These are phyloP conservation scores for Phytophthora gonapodyides DNA, from an alignment of 352 stramenopile species.

Conservation along the genomic window DNA sequence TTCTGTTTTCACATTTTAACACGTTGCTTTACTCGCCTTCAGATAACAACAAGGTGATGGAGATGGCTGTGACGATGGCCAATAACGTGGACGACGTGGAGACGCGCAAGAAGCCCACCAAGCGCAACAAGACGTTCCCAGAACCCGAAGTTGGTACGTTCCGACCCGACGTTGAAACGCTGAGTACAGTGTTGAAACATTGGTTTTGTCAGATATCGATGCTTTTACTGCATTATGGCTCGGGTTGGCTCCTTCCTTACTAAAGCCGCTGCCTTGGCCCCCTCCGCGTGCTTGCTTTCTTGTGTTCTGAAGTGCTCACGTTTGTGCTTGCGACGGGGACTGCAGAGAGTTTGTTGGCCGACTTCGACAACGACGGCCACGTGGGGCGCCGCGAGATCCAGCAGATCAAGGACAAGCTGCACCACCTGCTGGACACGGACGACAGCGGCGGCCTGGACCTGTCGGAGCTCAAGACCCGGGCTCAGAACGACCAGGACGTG, in stretches of 20 bases:
- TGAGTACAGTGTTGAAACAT: conserved; percentile 12
- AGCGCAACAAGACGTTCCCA: conserved; percentile 33
- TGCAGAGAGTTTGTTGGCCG: conserved; percentile 73
- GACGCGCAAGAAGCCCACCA: conserved; percentile 22
- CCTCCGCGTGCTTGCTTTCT: neutral
- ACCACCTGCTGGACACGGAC: conserved; percentile 79
- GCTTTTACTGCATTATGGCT: conserved; percentile 5
- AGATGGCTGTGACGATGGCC: conserved; percentile 27
- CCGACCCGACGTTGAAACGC: conserved; percentile 7
- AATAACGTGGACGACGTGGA: conserved; percentile 2
- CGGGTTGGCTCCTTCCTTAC: conserved; percentile 8
- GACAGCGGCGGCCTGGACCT: conserved; percentile 77
- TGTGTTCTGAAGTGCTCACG: conserved; percentile 35
- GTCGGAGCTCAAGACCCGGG: conserved; percentile 65
- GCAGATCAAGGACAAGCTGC: conserved; percentile 81
- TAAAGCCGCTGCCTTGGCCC: conserved; percentile 14
- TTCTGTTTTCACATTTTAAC: conserved; percentile 15
- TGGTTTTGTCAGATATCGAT: neutral
- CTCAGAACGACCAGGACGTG: conserved; percentile 67
- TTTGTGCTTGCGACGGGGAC: conserved; percentile 39
- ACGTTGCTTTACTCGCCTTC: neutral
- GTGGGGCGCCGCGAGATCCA: conserved; percentile 80
- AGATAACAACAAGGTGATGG: conserved; percentile 16
- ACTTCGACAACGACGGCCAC: conserved; percentile 79
- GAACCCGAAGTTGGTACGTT: conserved; percentile 46